phyloP scores from a whole-genome alignment of 805 yeast species.

The Nakazawaea populi region DNA sequence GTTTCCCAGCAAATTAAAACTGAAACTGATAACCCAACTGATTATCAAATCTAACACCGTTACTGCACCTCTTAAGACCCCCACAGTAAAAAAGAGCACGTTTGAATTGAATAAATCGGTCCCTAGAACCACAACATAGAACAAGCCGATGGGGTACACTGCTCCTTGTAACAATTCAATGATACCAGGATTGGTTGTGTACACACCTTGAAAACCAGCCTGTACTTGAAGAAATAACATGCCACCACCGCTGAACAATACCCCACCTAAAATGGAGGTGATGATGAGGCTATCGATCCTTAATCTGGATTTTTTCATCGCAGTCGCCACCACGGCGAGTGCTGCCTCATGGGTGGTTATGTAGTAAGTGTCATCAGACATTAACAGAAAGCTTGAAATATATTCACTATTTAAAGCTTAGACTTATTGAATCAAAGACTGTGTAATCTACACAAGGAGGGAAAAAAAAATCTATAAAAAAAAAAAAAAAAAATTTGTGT shows the following conservation, averaged over 20 bases:
- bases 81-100: conserved; percentile 65
- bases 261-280: conserved; percentile 66
- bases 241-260: conserved; percentile 66
- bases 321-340: conserved; percentile 75
- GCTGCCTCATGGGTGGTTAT: conserved; percentile 80
- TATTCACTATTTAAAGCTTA: no score
- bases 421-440: no score
- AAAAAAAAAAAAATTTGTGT: no score
- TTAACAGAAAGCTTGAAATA: conserved; percentile 3
- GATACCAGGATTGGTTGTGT: conserved; percentile 42
- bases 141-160: conserved; percentile 65
- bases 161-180: conserved; percentile 52
- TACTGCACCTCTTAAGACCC: conserved; percentile 64
- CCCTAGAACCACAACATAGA: conserved; percentile 71
- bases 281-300: conserved; percentile 51
- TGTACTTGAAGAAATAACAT: conserved; percentile 58
- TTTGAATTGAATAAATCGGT: conserved; percentile 74
- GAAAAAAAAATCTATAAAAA: no score
- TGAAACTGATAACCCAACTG: conserved; percentile 63
- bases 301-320: conserved; percentile 76
- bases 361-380: conserved; percentile 48
- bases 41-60: conserved; percentile 54
- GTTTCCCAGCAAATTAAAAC: conserved; percentile 59
- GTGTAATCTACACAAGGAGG: no score
- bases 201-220: conserved; percentile 40